Base-by-base conservation (phyloP, 2,329 filamentous ascomycete genomes). In the Bipolaris bicolor region DNA sequence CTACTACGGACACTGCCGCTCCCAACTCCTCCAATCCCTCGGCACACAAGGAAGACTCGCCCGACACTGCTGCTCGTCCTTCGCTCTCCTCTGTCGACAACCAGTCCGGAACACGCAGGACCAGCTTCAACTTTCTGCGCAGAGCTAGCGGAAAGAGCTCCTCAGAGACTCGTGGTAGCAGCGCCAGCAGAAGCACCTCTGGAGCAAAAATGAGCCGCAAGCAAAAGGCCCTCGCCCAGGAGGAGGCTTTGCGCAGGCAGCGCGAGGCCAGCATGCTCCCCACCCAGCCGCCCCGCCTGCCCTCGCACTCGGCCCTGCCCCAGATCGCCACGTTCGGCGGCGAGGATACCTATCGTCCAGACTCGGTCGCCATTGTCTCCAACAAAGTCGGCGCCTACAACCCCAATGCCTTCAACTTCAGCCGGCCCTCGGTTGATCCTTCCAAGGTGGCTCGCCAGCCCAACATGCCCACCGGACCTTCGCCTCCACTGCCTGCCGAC, bases 301-400 rank as follows among this genome's bases (percentile, higher is more conserved):
- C 84, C 22, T 75, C 76, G 24, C 76, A 77, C 66, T 73, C 73
- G 77, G 67, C 79, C 71, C 62, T 83, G 72, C 70, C 78, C 72
- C 68, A 81, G 80, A 72, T 87, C 55, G 80, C 84, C 63, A 82
- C 80, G 15, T 87, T 87, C 69, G 86, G 86, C 60, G 86, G 85
- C 63, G 89, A 91, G 54, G 79, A 85, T 49, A 81, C 10, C 1
- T 31, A 75, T 46, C 78, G 87, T 60, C 83, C 87, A 29, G 88
- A 90, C 67, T 85, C 85, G 7, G 76, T 86, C 57, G 83, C 85
- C 65, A 86, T 86, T 69, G 77, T 85, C 64, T 84, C 86, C 84
- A 57, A 86, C 84, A 74, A 84, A 86, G 64, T 81, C 79, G 65
- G 66, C 65, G 66, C 55, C 58, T 65, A 63, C 61, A 60, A 46